Conservation (phyloP, 1,284 basidiomycete species). For the Fomitopsis palustris region DNA sequence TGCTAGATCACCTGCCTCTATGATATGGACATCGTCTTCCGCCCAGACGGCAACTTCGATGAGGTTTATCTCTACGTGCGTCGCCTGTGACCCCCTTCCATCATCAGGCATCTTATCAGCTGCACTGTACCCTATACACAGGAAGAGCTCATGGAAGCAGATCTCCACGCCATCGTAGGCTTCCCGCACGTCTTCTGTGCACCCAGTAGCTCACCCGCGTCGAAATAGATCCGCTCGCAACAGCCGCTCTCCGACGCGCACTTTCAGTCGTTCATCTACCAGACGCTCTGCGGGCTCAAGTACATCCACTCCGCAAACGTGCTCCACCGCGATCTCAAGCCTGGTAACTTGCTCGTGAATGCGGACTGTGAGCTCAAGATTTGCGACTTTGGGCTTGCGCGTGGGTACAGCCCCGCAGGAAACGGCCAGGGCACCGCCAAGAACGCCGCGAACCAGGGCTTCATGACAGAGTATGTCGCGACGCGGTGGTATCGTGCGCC, state of each 20-base stretch:
- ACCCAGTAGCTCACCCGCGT: conserved; percentile 2
- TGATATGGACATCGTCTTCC: conserved; percentile 96
- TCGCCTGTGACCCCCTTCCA: conserved; percentile 5
- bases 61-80: conserved; percentile 92
- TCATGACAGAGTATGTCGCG: conserved; percentile 99
- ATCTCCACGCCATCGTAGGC: conserved; percentile 94
- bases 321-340: conserved; percentile 96
- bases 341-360: conserved; percentile 94
- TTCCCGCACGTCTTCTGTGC: background rate
- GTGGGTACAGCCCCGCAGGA: conserved; percentile 78
- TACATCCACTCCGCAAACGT: conserved; percentile 99
- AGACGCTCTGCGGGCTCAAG: conserved; percentile 96
- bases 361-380: conserved; percentile 98
- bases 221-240: conserved; percentile 8
- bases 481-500: conserved; percentile 97
- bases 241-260: conserved; percentile 93
- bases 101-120: background rate
- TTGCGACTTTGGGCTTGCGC: conserved; percentile 96
- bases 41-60: conserved; percentile 85
- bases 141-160: conserved; percentile 99
- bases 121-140: conserved; percentile 23
- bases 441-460: conserved; percentile 82
- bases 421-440: conserved; percentile 47
- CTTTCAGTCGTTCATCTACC: conserved; percentile 98
- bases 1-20: conserved; percentile 85